These are phyloP conservation scores for Yamadazyma spencermartinsiae DNA, from an alignment of 1,139 yeast species.

Conservation along the genomic window DNA sequence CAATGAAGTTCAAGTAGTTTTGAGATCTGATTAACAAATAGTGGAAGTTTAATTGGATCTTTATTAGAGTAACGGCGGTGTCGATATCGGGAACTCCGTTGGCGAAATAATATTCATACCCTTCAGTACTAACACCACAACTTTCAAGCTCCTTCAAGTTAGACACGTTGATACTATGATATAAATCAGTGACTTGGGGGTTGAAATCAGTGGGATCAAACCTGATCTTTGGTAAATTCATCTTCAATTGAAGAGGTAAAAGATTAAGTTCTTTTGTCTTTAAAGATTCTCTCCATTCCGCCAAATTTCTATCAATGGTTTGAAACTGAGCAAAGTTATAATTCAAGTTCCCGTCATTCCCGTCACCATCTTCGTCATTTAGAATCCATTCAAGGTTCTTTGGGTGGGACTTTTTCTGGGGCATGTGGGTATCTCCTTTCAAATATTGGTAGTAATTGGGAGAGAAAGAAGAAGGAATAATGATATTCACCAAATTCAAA, in stretches of 20 bases:
- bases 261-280: constrained; percentile 31
- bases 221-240: constrained; percentile 37
- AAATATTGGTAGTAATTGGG: constrained; percentile 50
- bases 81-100: constrained; percentile 42
- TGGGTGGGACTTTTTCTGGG: constrained; percentile 23
- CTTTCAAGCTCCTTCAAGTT: constrained; percentile 15
- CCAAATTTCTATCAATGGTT: constrained; percentile 44
- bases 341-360: constrained; percentile 51
- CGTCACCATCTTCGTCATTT: constrained; percentile 52
- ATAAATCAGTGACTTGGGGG: constrained; percentile 26
- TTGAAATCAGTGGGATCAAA: constrained; percentile 13
- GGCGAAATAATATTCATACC: constrained; percentile 28
- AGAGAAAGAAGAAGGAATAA: constrained; percentile 51
- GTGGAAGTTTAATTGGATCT: constrained; percentile 48
- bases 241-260: constrained; percentile 29
- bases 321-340: constrained; percentile 48
- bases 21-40: constrained; percentile 44
- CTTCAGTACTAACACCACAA: constrained; percentile 30
- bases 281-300: constrained; percentile 45
- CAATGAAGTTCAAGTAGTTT: constrained; percentile 48
- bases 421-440: constrained; percentile 27
- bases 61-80: constrained; percentile 43
- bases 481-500: constrained; percentile 44
- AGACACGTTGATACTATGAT: constrained; percentile 25
- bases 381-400: constrained; percentile 47